These are phyloP conservation scores for Withania somnifera DNA, from an alignment of 305 asterid genomes.

Conservation along the genomic window DNA sequence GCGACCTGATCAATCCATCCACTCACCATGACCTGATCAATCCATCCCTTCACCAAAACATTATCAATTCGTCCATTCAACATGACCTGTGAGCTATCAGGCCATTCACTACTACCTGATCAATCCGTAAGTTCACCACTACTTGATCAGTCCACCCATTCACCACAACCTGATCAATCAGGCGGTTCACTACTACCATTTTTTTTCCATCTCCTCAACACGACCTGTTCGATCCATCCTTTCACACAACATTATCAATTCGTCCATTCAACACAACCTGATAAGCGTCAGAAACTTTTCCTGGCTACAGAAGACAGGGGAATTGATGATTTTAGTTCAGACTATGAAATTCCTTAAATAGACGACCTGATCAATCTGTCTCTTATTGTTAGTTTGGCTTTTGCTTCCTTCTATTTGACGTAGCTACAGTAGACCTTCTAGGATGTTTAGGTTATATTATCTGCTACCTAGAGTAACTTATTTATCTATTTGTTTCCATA, in stretches of 20 bases:
- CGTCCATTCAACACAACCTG: background rate
- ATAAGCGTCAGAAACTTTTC: conserved; percentile 46
- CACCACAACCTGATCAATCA: conserved; percentile 14
- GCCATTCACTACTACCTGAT: background rate
- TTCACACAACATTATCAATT: background rate
- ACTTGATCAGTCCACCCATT: conserved; percentile 14
- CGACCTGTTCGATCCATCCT: background rate
- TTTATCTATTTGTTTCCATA: background rate
- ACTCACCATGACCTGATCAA: too few relatives aligned
- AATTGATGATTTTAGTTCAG: conserved; percentile 60
- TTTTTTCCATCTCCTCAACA: background rate
- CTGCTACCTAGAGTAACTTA: background rate
- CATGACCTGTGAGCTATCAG: conserved; percentile 11
- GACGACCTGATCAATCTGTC: background rate
- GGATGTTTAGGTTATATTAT: background rate
- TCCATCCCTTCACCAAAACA: too few relatives aligned
- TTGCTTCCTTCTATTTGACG: background rate
- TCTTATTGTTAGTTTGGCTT: background rate
- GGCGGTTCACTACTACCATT: too few relatives aligned
- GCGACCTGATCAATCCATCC: too few relatives aligned
- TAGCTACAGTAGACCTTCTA: background rate
- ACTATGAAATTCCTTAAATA: conserved; percentile 33
- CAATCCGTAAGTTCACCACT: background rate
- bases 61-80: too few relatives aligned
- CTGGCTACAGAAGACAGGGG: conserved; percentile 61